Evolutionary conservation across 257 asterid genomes (phyloP).

Genomic region (Cynanchum wilfordii): DNA sequence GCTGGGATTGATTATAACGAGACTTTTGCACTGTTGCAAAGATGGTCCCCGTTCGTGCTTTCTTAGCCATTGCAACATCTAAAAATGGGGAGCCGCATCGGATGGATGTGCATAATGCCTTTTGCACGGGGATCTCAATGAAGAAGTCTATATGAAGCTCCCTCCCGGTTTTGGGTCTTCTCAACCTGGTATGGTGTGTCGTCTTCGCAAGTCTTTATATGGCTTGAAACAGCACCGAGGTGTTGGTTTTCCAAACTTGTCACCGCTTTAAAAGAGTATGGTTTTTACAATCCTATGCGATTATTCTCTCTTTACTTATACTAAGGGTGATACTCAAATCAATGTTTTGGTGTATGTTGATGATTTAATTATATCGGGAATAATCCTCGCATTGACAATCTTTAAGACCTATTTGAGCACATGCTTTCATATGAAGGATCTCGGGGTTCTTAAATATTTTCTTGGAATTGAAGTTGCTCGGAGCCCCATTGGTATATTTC

Average conservation of each 20-base stretch:
- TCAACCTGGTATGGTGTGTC: not conserved
- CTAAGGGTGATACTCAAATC: not conserved
- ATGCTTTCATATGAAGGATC: not conserved
- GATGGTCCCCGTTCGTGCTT: not conserved
- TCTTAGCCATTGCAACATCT: too few relatives aligned
- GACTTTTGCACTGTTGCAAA: not conserved
- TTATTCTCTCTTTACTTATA: not conserved
- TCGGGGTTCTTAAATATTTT: too few relatives aligned
- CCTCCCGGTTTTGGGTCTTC: not conserved
- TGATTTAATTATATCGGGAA: not conserved
- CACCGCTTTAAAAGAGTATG: not conserved
- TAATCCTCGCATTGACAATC: too few relatives aligned
- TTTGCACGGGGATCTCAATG: not conserved
- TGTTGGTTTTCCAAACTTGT: not conserved
- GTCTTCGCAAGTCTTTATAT: not conserved
- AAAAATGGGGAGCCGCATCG: not conserved
- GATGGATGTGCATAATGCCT: not conserved
- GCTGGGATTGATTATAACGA: not conserved
- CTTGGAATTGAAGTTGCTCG: not conserved
- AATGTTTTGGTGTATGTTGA: not conserved
- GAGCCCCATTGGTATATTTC: not conserved
- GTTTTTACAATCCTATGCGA: not conserved
- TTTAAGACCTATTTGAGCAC: not conserved
- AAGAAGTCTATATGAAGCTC: not conserved
- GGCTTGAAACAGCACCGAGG: not conserved